Evolutionary conservation across 306 rosid genomes (phyloP).

Genomic region (Sophora flavescens): DNA sequence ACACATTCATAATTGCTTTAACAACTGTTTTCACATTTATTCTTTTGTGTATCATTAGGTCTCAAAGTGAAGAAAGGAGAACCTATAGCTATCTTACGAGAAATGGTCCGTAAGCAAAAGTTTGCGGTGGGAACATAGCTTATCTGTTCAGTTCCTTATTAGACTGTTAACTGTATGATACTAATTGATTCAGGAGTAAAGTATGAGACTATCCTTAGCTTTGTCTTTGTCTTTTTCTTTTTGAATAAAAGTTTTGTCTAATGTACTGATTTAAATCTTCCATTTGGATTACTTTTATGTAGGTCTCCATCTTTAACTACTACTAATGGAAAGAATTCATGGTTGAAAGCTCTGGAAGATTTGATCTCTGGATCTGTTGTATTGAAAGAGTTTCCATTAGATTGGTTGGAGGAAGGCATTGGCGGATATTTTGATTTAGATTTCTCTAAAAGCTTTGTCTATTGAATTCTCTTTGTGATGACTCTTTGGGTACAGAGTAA

Average conservation of each 20-base stretch:
- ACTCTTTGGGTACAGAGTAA: constrained; percentile 54
- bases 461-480: constrained; percentile 55
- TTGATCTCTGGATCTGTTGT: constrained; percentile 40
- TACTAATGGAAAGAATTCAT: constrained; percentile 38
- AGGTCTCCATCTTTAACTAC: constrained; percentile 45
- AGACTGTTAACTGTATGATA: constrained; percentile 44
- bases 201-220: constrained; percentile 37
- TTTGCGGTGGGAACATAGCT: constrained; percentile 24
- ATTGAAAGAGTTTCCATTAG: constrained; percentile 43
- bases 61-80: constrained; percentile 52
- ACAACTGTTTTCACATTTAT: constrained; percentile 30
- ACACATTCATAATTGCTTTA: constrained; percentile 12
- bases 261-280: background rate
- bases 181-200: constrained; percentile 33
- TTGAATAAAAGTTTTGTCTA: background rate
- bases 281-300: constrained; percentile 22
- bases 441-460: constrained; percentile 46
- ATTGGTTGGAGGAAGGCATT: constrained; percentile 39
- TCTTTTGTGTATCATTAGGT: constrained; percentile 30
- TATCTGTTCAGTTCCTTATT: constrained; percentile 41
- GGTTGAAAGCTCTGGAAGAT: constrained; percentile 48
- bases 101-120: constrained; percentile 33
- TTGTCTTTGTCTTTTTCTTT: background rate
- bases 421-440: constrained; percentile 41
- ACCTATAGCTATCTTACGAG: constrained; percentile 48